Conservation (phyloP, 768 basidiomycete species). For the Pleurotus eryngii region DNA sequence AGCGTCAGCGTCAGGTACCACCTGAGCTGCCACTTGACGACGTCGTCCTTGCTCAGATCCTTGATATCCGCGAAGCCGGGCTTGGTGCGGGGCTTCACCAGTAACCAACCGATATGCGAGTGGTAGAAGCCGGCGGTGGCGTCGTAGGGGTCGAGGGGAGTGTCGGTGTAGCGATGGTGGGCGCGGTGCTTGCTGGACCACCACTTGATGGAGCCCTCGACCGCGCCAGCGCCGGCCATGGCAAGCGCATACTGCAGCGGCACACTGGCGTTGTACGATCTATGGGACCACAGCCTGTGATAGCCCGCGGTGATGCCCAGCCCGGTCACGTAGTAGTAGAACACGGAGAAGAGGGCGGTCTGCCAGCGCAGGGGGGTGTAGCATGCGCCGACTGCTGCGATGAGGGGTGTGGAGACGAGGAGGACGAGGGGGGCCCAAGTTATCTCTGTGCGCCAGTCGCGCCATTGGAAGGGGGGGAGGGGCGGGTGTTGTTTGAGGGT, state of each 20-base stretch:
- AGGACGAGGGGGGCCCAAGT: conserved; percentile 75
- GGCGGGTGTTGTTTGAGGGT: conserved; percentile 65
- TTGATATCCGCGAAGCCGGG: conserved; percentile 90
- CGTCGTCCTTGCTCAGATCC: conserved; percentile 75
- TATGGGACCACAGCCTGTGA: conserved; percentile 95
- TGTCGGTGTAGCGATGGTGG: conserved; percentile 95
- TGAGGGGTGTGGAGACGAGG: conserved; percentile 66
- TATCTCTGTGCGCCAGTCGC: conserved; percentile 55
- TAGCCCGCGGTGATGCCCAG: conserved; percentile 88
- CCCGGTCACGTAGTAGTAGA: conserved; percentile 49
- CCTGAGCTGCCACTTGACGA: conserved; percentile 85
- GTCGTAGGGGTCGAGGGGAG: conserved; percentile 92
- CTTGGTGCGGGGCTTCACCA: conserved; percentile 83
- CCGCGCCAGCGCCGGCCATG: conserved; percentile 82
- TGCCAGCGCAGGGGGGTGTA: conserved; percentile 64
- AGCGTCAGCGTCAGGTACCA: conserved; percentile 79
- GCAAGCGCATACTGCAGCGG: conserved; percentile 86
- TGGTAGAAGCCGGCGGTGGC: conserved; percentile 84
- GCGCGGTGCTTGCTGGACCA: conserved; percentile 97
- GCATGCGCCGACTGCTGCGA: conserved; percentile 70
- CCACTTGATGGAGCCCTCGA: conserved; percentile 97
- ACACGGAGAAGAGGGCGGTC: conserved; percentile 55
- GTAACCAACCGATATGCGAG: conserved; percentile 90
- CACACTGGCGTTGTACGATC: conserved; percentile 86
- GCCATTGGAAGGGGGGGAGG: conserved; percentile 62